A percentile compares a stretch with the other conserved stretches of the same genome.
Evolutionary conservation across 1,284 basidiomycete species (phyloP).

Genomic region (Inonotus obliquus): DNA sequence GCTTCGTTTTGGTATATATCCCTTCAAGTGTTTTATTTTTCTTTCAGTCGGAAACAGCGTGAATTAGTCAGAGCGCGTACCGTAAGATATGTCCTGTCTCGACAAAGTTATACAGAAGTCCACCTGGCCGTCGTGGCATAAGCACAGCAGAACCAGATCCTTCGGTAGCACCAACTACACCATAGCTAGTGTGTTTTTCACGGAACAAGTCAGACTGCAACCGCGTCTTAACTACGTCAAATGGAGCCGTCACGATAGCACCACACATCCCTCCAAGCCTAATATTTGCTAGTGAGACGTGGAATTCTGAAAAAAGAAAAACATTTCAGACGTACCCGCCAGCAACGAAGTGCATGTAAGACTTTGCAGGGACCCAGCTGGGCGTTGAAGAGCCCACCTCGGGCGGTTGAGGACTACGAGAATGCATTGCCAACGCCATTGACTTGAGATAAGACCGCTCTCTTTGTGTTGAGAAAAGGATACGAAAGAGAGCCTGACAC

Average conservation of each 20-base stretch:
- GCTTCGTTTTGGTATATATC: constrained; percentile 92
- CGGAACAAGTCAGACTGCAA: constrained; percentile 89
- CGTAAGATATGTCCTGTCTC: constrained; percentile 90
- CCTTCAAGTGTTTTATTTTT: constrained; percentile 35
- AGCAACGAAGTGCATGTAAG: constrained; percentile 81
- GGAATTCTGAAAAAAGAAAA: not conserved
- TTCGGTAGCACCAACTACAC: constrained; percentile 39
- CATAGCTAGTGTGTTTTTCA: constrained; percentile 46
- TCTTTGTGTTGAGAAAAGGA: not conserved
- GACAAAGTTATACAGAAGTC: constrained; percentile 87
- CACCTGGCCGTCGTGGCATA: constrained; percentile 40
- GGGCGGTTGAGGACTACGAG: constrained; percentile 22
- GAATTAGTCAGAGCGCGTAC: constrained; percentile 38
- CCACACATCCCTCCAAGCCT: constrained; percentile 98
- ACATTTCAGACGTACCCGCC: constrained; percentile 65
- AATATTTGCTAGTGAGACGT: not conserved
- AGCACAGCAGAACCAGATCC: constrained; percentile 38
- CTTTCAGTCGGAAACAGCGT: not conserved
- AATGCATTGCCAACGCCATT: constrained; percentile 20
- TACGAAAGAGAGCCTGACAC: not conserved
- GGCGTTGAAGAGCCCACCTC: constrained; percentile 30
- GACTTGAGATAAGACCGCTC: not conserved
- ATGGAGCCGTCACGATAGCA: constrained; percentile 93
- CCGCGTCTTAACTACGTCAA: constrained; percentile 98
- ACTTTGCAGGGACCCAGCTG: constrained; percentile 60